Evolutionary conservation across 176 grass and related monocot species (phyloP).

Genomic region (Rhynchospora breviuscula): DNA sequence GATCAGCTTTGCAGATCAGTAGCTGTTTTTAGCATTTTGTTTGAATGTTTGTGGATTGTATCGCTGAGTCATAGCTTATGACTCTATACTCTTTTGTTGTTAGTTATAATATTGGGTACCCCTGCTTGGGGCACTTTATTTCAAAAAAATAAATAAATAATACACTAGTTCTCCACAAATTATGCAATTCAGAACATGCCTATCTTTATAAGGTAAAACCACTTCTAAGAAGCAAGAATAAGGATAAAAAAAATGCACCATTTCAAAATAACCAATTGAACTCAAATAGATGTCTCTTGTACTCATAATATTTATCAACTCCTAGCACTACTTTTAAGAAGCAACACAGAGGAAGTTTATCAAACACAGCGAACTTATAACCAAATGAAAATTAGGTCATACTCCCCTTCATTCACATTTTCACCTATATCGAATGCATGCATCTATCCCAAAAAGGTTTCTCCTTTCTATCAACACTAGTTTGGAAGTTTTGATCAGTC

Average conservation of each 20-base stretch:
- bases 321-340: neutral
- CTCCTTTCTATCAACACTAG: neutral
- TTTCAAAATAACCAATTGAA: neutral
- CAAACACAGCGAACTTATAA: neutral
- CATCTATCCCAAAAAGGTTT: neutral
- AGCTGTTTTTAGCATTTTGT: no score
- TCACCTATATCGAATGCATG: neutral
- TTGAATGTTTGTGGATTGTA: no score
- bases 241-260: neutral
- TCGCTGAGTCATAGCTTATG: no score
- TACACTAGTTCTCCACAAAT: neutral
- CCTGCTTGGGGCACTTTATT: no score
- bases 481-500: neutral
- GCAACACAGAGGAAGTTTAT: neutral
- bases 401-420: neutral
- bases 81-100: no score
- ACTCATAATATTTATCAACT: neutral
- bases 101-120: no score
- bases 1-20: no score
- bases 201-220: neutral
- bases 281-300: neutral
- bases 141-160: no score
- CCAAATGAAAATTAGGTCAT: neutral
- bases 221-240: neutral
- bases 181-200: neutral